These are phyloP conservation scores for Panellus pusillus DNA, from an alignment of 768 basidiomycete genomes.

Conservation along the genomic window DNA sequence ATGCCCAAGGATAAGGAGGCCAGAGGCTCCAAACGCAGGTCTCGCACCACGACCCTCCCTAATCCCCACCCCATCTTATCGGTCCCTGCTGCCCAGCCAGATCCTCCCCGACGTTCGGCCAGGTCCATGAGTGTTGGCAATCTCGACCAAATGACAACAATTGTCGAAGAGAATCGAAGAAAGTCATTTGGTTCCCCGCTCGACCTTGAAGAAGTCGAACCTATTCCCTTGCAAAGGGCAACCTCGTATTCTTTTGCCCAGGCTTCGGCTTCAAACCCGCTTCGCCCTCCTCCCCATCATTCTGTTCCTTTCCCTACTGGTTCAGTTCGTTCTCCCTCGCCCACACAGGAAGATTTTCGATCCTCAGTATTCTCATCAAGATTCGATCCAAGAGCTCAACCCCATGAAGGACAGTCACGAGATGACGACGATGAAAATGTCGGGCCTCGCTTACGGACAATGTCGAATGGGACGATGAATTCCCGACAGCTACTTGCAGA, in stretches of 20 bases:
- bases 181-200: slow-evolving; percentile 60
- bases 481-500: slow-evolving; percentile 39
- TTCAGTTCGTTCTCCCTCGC: slow-evolving; percentile 53
- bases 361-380: slow-evolving; percentile 17
- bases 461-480: slow-evolving; percentile 47
- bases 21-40: slow-evolving; percentile 43
- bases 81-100: slow-evolving; percentile 45
- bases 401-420: slow-evolving; percentile 47
- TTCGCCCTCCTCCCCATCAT: slow-evolving; percentile 27
- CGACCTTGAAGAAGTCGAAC: slow-evolving; percentile 50
- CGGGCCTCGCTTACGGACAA: slow-evolving; percentile 32
- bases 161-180: slow-evolving; percentile 39
- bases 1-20: no score
- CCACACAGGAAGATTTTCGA: slow-evolving; percentile 33
- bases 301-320: slow-evolving; percentile 67
- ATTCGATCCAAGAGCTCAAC: slow-evolving; percentile 22
- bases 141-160: slow-evolving; percentile 41
- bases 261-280: slow-evolving; percentile 36
- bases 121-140: slow-evolving; percentile 70
- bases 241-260: slow-evolving; percentile 51
- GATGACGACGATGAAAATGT: slow-evolving; percentile 38
- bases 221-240: slow-evolving; percentile 44
- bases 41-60: slow-evolving; percentile 33
- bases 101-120: slow-evolving; percentile 38
- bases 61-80: slow-evolving; percentile 36